Base-by-base conservation (phyloP, 345 rosid species). In the Gossypium ekmanianum region DNA sequence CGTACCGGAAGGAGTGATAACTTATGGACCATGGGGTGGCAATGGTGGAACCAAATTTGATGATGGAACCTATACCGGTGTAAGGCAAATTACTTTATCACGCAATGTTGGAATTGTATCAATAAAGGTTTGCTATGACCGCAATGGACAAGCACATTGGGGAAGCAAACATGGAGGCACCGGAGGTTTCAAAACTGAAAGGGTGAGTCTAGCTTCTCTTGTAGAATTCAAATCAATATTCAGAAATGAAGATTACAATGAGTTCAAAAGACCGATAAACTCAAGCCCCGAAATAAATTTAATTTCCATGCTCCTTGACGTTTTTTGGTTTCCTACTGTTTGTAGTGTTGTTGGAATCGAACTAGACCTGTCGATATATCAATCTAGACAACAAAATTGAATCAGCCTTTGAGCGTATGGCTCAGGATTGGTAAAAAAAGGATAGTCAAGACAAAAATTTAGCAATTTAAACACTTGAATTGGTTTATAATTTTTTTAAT, bases 141-240 rank as follows among this genome's bases (percentile, higher is more conserved):
- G 75, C 51, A 85, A 81, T 18, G 97, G 98, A 50, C 82, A 88
- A 81, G 84, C 90, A 52, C 81, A 85, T n/a, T 92, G 97, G 97
- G 97, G 97, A 76, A 87, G 92, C 89, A 94, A 91, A 77, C 96
- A 89, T 80, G 98, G 97, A 29, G 97, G 97, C 7, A 82, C 81
- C 65, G 98, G 97, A 75, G 93, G 94, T 70, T 92, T 87, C 77
- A 90, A 63, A 83, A 76, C 74, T 66, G 94, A 94, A 52, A 88
- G 84, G 89, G 97, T 90, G 47, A 81, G 56, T 57, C 29, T 66
- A 11, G 58, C 74, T 20, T 11, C 10, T 48, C 18, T 48, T 11
- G 48, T 27, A 16, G 27, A 17, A 17, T 70, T 75, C 16, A 39
- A 41, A n/a, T 54, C 27, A 54, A 54, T 27, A 57, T 57, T 57